Base-by-base conservation (phyloP, 2,329 filamentous ascomycete genomes). In the Tolypocladium guangdongense region DNA sequence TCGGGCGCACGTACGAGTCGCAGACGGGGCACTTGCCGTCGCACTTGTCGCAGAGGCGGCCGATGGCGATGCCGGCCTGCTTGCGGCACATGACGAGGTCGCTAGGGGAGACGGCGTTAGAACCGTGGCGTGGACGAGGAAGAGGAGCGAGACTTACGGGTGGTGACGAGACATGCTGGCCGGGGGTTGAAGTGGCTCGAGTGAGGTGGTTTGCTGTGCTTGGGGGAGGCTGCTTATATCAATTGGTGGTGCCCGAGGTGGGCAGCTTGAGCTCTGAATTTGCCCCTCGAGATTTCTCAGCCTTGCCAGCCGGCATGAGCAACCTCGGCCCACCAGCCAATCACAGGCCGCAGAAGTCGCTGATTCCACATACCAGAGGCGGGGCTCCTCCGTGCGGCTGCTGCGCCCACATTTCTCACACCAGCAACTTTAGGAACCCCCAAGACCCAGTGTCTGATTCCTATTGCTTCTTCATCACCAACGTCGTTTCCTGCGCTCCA, bases 41-140 rank as follows among this genome's bases (percentile, higher is more conserved):
- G 78, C 93, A 99, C 76, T 99, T 99, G 77, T 99, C 93, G 81
- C 93, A 99, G 68, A 99, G 88, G 54, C 93, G 91, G 69, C 93
- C 93, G 81, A 99, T 96, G 65, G 91, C 88, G 70, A 97, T 96
- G 74, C 93, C 93, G 56, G 92, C 80, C 71, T 96, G 92, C 77
- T 99, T 99, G 77, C 92, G 91, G 82, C 93, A 99, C 92, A 97
- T 97, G 64, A 99, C 93, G 62, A 99, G 86, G 78, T 99, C 93
- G 72, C 86, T 89, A 47, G 16, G 33, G 38, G 41, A 24, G 63
- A 70, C 62, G 69, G 70, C 54, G 46, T 47, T 7, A 37, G 39
- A 7, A 22, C 24, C 43, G 20, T 52, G 46, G 49, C 36, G 36
- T 36, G 7, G 2, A 12, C 27, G 27, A n/a, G 20, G 37, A 30